These are phyloP conservation scores for Paecilomyces fulvus DNA, from an alignment of 2,329 filamentous ascomycete species.

Conservation along the genomic window DNA sequence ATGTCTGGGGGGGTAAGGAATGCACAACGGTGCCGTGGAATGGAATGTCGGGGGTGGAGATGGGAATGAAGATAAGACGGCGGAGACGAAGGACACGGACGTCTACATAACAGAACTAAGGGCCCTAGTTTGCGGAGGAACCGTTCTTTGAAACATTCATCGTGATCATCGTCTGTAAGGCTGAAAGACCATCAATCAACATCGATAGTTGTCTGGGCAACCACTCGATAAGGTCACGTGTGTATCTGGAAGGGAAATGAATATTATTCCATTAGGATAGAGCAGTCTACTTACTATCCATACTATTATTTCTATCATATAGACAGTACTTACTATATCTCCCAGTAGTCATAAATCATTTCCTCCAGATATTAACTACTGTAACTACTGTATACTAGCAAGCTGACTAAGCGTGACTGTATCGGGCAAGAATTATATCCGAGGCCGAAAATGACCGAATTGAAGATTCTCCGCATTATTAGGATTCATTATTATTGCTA, in stretches of 20 bases:
- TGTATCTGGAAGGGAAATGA: no score
- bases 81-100: background rate
- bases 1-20: slow-evolving; percentile 9
- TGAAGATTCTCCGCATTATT: background rate
- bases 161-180: background rate
- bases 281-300: no score
- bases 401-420: background rate
- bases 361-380: no score
- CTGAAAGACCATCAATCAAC: background rate
- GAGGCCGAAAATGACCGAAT: background rate
- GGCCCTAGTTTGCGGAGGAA: background rate
- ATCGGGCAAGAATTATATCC: background rate
- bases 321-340: no score
- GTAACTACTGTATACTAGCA: background rate
- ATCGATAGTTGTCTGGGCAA: slow-evolving; percentile 8
- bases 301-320: no score
- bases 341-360: no score
- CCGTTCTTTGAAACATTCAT: background rate
- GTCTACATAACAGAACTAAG: background rate
- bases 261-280: slow-evolving; percentile 12
- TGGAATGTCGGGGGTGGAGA: background rate
- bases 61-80: slow-evolving; percentile 17
- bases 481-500: background rate
- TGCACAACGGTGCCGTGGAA: background rate
- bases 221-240: slow-evolving; percentile 7